Percentiles rank a stretch among this genome's conserved stretches.
These are phyloP conservation scores for Paradendryphiella salina DNA, from an alignment of 2,329 filamentous ascomycete genomes.

Conservation along the genomic window DNA sequence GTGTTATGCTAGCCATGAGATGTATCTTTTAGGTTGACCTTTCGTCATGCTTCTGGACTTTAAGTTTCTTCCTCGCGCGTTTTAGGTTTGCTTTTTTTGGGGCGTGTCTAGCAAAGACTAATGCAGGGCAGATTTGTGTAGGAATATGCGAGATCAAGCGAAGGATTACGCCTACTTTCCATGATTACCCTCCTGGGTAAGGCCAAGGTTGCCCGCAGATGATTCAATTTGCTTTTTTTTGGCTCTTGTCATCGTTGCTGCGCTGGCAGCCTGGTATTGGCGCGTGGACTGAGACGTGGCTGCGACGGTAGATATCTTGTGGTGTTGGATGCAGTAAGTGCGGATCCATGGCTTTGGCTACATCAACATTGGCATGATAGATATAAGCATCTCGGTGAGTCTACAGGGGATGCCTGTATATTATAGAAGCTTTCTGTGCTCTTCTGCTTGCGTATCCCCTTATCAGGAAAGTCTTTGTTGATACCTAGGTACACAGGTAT, in stretches of 20 bases:
- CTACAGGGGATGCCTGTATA: no score
- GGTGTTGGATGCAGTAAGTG: neutral
- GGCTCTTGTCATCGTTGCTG: neutral
- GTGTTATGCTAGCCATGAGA: no score
- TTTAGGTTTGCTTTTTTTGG: neutral
- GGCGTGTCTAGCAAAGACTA: neutral
- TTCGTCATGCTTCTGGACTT: neutral
- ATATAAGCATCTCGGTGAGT: no score
- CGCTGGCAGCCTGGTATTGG: neutral
- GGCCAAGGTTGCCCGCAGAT: neutral
- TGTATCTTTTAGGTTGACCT: no score
- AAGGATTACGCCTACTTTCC: slow-evolving; percentile 14
- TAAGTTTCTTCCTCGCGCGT: neutral
- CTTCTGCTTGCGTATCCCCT: no score
- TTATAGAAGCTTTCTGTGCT: no score
- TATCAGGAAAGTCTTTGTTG: no score
- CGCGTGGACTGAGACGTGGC: neutral
- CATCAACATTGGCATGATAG: no score
- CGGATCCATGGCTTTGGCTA: neutral
- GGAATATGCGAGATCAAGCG: slow-evolving; percentile 8
- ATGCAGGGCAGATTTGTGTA: neutral
- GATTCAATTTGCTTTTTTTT: slow-evolving; percentile 7
- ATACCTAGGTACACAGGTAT: neutral
- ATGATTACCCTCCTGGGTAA: slow-evolving; percentile 5
- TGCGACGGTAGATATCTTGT: neutral